Evolutionary conservation across 306 rosid species (phyloP).

Genomic region (Castanea mollissima): DNA sequence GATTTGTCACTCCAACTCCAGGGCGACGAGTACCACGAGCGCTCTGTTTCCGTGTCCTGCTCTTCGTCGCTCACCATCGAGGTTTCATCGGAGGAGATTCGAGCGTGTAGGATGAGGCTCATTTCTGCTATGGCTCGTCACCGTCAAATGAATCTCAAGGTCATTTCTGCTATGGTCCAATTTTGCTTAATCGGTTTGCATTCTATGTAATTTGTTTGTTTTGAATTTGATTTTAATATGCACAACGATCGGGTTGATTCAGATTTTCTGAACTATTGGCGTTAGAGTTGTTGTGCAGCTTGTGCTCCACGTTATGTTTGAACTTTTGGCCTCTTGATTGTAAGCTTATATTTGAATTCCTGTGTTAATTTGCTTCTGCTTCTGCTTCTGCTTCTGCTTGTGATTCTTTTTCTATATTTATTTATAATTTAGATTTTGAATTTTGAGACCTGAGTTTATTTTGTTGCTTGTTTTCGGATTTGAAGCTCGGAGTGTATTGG

Average conservation of each 20-base stretch:
- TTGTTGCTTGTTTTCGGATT: not conserved
- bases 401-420: not conserved
- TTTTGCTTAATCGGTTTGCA: conserved; percentile 1
- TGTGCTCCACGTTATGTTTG: not conserved
- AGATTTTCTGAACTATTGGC: not conserved
- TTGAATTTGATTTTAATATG: not conserved
- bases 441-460: not conserved
- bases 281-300: not conserved
- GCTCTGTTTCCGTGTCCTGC: conserved; percentile 25
- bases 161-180: not conserved
- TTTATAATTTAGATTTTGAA: not conserved
- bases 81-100: conserved; percentile 43
- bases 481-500: not conserved
- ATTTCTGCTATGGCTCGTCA: conserved; percentile 36
- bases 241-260: not conserved
- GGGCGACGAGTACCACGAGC: not conserved
- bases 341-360: not conserved
- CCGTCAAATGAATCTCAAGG: conserved; percentile 56
- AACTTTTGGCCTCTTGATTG: not conserved
- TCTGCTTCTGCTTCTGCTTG: not conserved
- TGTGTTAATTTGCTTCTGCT: not conserved
- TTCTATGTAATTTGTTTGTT: not conserved
- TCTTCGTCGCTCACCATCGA: conserved; percentile 43
- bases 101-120: conserved; percentile 23
- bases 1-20: not conserved